These are phyloP conservation scores for Breviolum minutum DNA, from an alignment of 73 alveolate genomes.

Conservation along the genomic window DNA sequence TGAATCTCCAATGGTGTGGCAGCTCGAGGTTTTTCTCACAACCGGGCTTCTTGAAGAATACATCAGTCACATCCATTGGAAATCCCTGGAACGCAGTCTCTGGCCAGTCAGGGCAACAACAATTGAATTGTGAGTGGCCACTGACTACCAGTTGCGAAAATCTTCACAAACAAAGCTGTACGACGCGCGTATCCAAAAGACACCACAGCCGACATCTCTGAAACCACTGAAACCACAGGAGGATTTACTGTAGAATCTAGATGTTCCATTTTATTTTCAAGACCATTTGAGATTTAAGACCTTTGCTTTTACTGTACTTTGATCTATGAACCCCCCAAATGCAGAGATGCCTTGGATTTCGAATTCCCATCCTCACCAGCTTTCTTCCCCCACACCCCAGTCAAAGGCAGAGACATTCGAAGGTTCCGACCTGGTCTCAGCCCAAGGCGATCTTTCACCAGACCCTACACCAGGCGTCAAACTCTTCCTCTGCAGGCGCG, in stretches of 20 bases:
- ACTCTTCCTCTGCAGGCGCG: slow-evolving; percentile 36
- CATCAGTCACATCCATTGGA: background rate
- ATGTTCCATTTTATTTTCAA: no score
- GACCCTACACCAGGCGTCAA: slow-evolving; percentile 1
- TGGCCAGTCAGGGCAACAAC: background rate
- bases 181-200: background rate
- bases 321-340: background rate
- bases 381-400: slow-evolving; percentile 31
- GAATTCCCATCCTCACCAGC: background rate
- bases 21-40: background rate
- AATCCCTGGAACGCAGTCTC: background rate
- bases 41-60: background rate
- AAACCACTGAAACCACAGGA: background rate
- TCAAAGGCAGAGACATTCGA: background rate
- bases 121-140: background rate
- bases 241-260: background rate
- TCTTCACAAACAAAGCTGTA: background rate
- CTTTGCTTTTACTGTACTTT: no score
- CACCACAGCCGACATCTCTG: background rate
- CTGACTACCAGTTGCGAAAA: background rate
- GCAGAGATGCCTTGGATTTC: background rate
- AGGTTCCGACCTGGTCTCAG: background rate
- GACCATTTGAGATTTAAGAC: no score
- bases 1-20: background rate
- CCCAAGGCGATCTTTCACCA: background rate